These are phyloP conservation scores for Linum lewisii DNA, from an alignment of 345 rosid species.

Conservation along the genomic window DNA sequence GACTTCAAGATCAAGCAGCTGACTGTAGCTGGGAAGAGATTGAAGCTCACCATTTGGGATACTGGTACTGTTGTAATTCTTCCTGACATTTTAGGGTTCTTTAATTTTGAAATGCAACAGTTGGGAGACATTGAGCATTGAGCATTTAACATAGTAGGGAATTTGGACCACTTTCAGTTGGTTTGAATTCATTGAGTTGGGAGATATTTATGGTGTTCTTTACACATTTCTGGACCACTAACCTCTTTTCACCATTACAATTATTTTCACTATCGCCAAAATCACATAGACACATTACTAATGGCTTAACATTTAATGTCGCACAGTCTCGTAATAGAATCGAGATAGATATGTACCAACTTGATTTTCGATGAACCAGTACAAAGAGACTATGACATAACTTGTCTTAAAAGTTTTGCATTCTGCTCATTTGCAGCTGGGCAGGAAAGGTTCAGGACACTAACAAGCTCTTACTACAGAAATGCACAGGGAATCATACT, in stretches of 20 bases:
- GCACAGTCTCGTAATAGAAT: neutral
- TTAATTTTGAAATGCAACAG: conserved; percentile 10
- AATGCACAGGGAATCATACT: conserved; percentile 92
- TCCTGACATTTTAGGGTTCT: neutral
- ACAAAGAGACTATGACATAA: too few relatives aligned
- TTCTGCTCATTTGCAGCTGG: conserved; percentile 57
- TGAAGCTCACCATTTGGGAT: conserved; percentile 96
- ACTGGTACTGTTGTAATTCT: conserved; percentile 41
- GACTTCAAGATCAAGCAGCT: conserved; percentile 94
- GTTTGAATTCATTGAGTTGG: neutral
- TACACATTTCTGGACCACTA: neutral
- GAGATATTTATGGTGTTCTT: neutral
- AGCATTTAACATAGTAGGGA: neutral
- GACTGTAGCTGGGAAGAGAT: conserved; percentile 63
- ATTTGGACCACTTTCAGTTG: neutral
- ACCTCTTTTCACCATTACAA: neutral
- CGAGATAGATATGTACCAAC: conserved; percentile 4
- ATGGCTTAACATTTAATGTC: too few relatives aligned
- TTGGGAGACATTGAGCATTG: neutral
- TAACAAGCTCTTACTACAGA: conserved; percentile 90
- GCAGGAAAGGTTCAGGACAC: conserved; percentile 87
- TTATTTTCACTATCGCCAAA: too few relatives aligned
- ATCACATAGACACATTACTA: too few relatives aligned
- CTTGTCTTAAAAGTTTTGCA: too few relatives aligned
- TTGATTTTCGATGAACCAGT: too few relatives aligned